Percentiles rank a stretch among this genome's conserved stretches.
These are phyloP conservation scores for Lotus japonicus DNA, from an alignment of 306 rosid genomes.

Conservation along the genomic window DNA sequence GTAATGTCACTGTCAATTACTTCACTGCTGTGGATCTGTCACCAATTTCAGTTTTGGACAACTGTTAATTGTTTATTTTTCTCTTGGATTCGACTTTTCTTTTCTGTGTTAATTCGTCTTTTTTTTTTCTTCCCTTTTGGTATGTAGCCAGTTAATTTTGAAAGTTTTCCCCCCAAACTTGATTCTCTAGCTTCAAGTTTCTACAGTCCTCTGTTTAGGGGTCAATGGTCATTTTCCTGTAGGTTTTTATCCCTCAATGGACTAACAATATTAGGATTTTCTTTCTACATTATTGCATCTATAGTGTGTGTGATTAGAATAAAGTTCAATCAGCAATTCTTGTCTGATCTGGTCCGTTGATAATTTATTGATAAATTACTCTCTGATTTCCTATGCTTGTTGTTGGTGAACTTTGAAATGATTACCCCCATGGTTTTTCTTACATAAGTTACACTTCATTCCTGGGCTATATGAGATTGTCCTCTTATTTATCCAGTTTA, in stretches of 20 bases:
- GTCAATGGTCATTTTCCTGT: neutral
- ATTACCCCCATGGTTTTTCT: neutral
- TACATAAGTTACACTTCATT: neutral
- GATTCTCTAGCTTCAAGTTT: neutral
- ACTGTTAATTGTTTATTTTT: no score
- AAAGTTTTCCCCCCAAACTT: neutral
- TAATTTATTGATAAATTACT: neutral
- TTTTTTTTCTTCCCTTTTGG: neutral
- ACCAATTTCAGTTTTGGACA: neutral
- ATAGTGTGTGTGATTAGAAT: neutral
- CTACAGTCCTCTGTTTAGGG: neutral
- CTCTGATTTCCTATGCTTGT: neutral
- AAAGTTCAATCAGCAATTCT: neutral
- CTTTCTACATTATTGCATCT: neutral
- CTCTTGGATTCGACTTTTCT: neutral
- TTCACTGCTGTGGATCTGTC: neutral
- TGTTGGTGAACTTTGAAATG: slow-evolving; percentile 2
- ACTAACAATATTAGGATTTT: neutral
- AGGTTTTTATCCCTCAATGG: neutral
- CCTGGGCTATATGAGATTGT: neutral
- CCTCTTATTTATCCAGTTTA: neutral
- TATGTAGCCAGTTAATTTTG: neutral
- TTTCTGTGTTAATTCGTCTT: neutral
- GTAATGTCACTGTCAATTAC: neutral
- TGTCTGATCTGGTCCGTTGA: neutral